phyloP scores from a whole-genome alignment of 495 filamentous ascomycete species.

The Podospora pseudopauciseta region DNA sequence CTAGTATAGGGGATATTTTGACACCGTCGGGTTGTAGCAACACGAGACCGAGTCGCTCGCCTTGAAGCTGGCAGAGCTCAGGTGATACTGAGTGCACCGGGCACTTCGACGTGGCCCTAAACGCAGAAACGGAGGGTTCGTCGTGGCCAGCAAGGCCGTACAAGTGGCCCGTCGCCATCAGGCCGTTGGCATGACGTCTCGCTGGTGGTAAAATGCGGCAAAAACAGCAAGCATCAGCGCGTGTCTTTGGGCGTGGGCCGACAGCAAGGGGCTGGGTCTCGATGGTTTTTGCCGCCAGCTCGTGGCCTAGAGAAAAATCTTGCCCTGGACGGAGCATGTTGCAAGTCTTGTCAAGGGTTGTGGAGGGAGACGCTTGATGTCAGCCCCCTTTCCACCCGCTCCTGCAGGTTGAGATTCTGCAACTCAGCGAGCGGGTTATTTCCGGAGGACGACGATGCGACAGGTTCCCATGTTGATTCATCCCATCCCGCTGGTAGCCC shows the following conservation, averaged over 20 bases:
- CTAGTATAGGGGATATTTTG: neutral
- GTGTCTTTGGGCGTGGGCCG: neutral
- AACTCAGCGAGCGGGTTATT: neutral
- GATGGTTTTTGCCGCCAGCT: neutral
- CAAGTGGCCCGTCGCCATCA: neutral
- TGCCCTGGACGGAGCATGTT: neutral
- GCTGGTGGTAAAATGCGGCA: conserved; percentile 28
- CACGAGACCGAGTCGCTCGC: neutral
- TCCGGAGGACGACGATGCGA: neutral
- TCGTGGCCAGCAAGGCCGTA: neutral
- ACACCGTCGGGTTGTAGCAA: neutral
- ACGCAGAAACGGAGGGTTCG: neutral
- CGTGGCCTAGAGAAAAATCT: neutral
- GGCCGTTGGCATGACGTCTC: conserved; percentile 20
- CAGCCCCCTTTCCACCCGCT: neutral
- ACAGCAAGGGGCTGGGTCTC: neutral
- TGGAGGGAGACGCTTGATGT: neutral
- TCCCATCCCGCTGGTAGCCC: conserved; percentile 18
- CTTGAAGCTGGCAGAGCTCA: neutral
- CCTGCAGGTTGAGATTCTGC: conserved; percentile 1
- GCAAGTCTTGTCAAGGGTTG: neutral
- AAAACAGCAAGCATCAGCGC: conserved; percentile 11
- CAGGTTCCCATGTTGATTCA: neutral
- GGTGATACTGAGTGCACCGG: neutral
- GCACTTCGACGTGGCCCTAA: neutral